A percentile compares a stretch with the other conserved stretches of the same genome.
Evolutionary conservation across 305 asterid species (phyloP).

Genomic region (Salvia sclarea): DNA sequence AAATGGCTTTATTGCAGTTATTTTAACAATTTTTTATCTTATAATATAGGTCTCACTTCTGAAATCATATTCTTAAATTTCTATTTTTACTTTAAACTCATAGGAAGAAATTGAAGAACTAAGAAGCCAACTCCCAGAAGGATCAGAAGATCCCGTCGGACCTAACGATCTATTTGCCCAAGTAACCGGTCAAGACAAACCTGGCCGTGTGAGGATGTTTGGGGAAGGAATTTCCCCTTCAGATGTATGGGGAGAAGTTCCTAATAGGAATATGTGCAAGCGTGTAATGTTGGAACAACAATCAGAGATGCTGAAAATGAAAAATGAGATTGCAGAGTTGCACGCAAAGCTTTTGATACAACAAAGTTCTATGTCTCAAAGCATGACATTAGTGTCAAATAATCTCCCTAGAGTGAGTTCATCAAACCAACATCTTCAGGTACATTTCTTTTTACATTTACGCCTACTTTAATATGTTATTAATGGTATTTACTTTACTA

Average conservation of each 20-base stretch:
- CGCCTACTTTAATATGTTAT: background rate
- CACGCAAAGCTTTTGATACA: background rate
- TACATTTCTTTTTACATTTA: background rate
- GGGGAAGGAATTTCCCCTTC: conserved; percentile 4
- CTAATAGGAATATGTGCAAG: background rate
- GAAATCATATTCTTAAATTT: background rate
- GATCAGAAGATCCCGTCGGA: background rate
- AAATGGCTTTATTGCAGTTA: too few species aligned
- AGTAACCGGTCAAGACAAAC: background rate
- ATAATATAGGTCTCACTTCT: too few species aligned
- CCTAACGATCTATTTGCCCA: background rate
- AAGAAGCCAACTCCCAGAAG: background rate
- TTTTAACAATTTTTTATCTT: too few species aligned
- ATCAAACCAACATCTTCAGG: background rate
- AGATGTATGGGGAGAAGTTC: conserved; percentile 10
- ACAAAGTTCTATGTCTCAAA: background rate
- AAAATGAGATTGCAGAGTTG: conserved; percentile 1
- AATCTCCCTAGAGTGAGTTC: background rate
- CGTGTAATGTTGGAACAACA: background rate
- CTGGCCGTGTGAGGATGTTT: background rate
- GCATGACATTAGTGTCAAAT: background rate
- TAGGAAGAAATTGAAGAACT: background rate
- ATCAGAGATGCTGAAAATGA: background rate
- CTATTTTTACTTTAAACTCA: background rate
- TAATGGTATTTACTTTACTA: too few species aligned